Base-by-base conservation (phyloP, 2,329 filamentous ascomycete genomes). In the Alternaria brassicae region DNA sequence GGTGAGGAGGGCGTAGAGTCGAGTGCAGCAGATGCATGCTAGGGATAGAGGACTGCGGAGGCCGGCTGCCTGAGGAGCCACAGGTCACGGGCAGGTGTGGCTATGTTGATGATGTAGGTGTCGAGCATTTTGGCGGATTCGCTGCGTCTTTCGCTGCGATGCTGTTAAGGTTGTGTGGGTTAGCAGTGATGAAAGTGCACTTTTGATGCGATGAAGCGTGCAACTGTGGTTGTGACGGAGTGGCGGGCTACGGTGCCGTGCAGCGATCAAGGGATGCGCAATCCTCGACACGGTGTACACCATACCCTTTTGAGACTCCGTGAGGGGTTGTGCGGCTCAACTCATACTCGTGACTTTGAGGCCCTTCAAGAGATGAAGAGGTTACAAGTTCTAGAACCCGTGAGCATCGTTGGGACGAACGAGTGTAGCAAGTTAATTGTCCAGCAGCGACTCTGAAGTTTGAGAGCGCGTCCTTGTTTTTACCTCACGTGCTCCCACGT, bases 1-100 rank as follows among this genome's bases (percentile, higher is more conserved):
- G 48, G 56, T 51, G 55, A 59, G 48, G 52, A 63, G 64, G 62
- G 67, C 61, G 63, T 49, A 56, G 52, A 58, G 51, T 57, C 39
- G 21, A 48, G 21, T 36, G 34, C 19, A 15, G 58, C 50, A 36
- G 56, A 57, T 55, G 60, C 58, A 63, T 57, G 63, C 58, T 60
- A 56, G 30, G 53, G 56, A 47, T 41, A 52, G 61, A 56, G 56
- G 61, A 61, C 52, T 47, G 60, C 42, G 53, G 65, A 66, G 62
- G 71, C 67, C 67, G 69, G 62, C 66, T 48, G 69, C 69, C 65
- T 69, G 63, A 63, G 65, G 60, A 65, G 58, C 65, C 62, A 67
- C 65, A 58, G 56, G 55, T 62, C 59, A 66, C 60, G 58, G 57
- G 59, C 34, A 53, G 58, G 51, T 65, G 71, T 72, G 69, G 71